Evolutionary conservation across 331 rosid genomes (phyloP).

Genomic region (Pyrus hybrid): DNA sequence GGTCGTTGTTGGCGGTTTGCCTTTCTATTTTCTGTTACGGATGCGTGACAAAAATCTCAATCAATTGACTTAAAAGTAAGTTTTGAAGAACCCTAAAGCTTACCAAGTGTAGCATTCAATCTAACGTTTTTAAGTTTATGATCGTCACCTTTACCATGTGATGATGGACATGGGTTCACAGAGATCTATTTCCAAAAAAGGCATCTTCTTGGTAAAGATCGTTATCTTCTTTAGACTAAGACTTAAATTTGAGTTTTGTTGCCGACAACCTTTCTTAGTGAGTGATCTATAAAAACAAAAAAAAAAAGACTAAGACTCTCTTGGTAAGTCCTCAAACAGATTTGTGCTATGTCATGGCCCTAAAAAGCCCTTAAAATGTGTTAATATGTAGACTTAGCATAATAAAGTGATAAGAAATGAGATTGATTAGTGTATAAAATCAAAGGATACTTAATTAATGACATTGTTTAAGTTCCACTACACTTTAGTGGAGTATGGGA

Average conservation of each 20-base stretch:
- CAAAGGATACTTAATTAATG: neutral
- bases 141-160: neutral
- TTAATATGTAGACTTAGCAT: neutral
- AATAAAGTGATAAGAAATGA: neutral
- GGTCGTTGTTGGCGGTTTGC: neutral
- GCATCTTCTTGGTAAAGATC: too few relatives aligned
- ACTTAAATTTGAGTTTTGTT: too few relatives aligned
- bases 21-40: neutral
- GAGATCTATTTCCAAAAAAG: neutral
- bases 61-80: neutral
- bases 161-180: neutral
- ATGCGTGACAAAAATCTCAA: neutral
- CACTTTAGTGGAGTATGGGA: neutral
- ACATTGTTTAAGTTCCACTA: neutral
- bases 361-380: too few relatives aligned
- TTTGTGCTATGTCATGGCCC: too few relatives aligned
- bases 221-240: rapidly evolving
- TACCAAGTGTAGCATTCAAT: neutral
- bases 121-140: neutral
- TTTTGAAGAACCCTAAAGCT: neutral
- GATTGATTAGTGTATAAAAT: neutral
- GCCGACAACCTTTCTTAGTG: too few relatives aligned
- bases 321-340: too few relatives aligned
- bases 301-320: too few relatives aligned
- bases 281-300: too few relatives aligned